Evolutionary conservation across 352 stramenopile genomes (phyloP).

Genomic region (Hyaloperonospora arabidopsidis): DNA sequence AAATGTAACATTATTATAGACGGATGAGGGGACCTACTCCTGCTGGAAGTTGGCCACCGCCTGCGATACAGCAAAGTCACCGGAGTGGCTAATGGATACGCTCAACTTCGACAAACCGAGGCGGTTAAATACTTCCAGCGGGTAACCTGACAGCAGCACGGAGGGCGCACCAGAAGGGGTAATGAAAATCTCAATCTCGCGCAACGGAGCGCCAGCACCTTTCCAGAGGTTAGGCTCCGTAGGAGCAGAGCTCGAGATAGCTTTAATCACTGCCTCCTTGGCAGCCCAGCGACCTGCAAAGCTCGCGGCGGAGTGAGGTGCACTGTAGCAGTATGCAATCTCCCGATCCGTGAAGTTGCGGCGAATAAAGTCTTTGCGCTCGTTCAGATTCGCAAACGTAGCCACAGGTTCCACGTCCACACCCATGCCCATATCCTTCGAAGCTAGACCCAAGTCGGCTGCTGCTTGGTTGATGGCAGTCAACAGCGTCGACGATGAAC

Average conservation of each 20-base stretch:
- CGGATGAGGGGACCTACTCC: conserved; percentile 41
- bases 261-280: conserved; percentile 88
- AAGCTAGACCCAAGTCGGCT: conserved; percentile 39
- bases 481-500: conserved; percentile 41
- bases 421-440: conserved; percentile 53
- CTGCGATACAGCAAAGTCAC: conserved; percentile 81
- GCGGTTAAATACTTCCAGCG: conserved; percentile 72
- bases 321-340: conserved; percentile 77
- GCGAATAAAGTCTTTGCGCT: conserved; percentile 74
- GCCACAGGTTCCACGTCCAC: conserved; percentile 80
- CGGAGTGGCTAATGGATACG: conserved; percentile 86
- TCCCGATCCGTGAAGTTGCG: conserved; percentile 87
- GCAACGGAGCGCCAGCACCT: conserved; percentile 56
- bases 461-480: conserved; percentile 52
- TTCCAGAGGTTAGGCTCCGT: conserved; percentile 67
- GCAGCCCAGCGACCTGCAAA: conserved; percentile 84
- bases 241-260: conserved; percentile 70
- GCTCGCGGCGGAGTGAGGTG: conserved; percentile 70
- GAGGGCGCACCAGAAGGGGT: conserved; percentile 68
- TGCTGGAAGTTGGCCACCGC: conserved; percentile 63
- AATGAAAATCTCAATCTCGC: conserved; percentile 84
- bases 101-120: conserved; percentile 64
- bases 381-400: conserved; percentile 72
- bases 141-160: conserved; percentile 67
- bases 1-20: too few species aligned